Evolutionary conservation across 2,329 filamentous ascomycete genomes (phyloP).

Genomic region (Rachicladosporium sp.): DNA sequence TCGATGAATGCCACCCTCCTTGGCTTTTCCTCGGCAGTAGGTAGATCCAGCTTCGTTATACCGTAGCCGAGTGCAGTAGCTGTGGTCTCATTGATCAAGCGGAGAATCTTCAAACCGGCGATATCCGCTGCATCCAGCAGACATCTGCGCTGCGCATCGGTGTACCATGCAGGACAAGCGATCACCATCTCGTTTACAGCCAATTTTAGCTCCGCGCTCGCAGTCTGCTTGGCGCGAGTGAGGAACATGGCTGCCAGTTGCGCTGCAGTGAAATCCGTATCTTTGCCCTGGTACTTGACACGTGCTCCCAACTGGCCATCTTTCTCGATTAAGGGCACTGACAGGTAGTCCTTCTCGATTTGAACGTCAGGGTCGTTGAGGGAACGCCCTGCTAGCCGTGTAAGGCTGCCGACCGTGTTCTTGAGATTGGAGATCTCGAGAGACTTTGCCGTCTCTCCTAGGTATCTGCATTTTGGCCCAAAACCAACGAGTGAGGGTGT

Average conservation of each 20-base stretch:
- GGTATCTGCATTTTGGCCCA: slow-evolving; percentile 81
- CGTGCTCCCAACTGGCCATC: slow-evolving; percentile 91
- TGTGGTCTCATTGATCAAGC: slow-evolving; percentile 96
- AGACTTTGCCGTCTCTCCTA: slow-evolving; percentile 93
- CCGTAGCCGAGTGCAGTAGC: slow-evolving; percentile 92
- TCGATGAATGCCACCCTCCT: slow-evolving; percentile 85
- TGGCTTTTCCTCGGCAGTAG: slow-evolving; percentile 77
- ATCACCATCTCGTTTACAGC: slow-evolving; percentile 89
- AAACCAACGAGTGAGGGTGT: slow-evolving; percentile 95
- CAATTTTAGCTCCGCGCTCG: slow-evolving; percentile 74
- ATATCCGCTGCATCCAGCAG: slow-evolving; percentile 88
- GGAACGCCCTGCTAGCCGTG: slow-evolving; percentile 79
- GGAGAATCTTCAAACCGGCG: slow-evolving; percentile 80
- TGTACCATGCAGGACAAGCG: slow-evolving; percentile 94
- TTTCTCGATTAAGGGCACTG: slow-evolving; percentile 74
- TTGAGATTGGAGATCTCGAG: slow-evolving; percentile 99
- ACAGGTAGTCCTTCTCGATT: slow-evolving; percentile 84
- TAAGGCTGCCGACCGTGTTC: slow-evolving; percentile 89
- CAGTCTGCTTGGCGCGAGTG: slow-evolving; percentile 84
- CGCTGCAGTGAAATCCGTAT: slow-evolving; percentile 86
- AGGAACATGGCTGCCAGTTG: slow-evolving; percentile 93
- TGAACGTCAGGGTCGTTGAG: slow-evolving; percentile 84
- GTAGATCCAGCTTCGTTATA: slow-evolving; percentile 94
- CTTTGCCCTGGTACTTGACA: slow-evolving; percentile 85
- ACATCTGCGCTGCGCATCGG: slow-evolving; percentile 78